Percentiles rank a stretch among this genome's conserved stretches.
Conservation (phyloP, 1,284 basidiomycete species). For the Cryptococcus sp. region DNA sequence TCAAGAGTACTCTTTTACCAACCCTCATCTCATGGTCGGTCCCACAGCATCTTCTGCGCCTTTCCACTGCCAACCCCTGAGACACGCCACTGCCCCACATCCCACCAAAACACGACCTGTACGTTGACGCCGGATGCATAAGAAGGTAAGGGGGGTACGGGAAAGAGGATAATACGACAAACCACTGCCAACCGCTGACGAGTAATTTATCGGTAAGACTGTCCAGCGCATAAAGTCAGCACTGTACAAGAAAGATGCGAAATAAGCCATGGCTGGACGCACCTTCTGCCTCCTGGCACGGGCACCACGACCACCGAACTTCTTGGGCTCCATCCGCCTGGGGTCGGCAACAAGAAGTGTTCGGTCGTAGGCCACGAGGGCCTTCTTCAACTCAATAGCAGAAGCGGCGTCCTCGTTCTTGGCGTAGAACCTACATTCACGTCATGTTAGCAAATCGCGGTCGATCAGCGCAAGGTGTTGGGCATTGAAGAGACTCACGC, state of each 20-base stretch:
- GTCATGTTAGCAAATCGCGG: slow-evolving; percentile 4
- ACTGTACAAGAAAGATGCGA: not conserved
- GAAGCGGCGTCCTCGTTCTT: slow-evolving; percentile 99
- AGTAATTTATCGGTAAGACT: slow-evolving; percentile 78
- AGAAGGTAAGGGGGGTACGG: too few species aligned
- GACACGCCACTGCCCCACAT: too few species aligned
- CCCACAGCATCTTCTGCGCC: too few species aligned
- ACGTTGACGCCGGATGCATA: too few species aligned
- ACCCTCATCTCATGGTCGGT: too few species aligned
- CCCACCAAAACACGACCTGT: too few species aligned
- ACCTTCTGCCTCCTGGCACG: slow-evolving; percentile 90
- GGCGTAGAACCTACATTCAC: slow-evolving; percentile 69
- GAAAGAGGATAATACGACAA: too few species aligned
- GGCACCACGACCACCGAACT: slow-evolving; percentile 94
- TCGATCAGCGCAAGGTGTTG: slow-evolving; percentile 32
- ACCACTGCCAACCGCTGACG: slow-evolving; percentile 5
- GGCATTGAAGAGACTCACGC: slow-evolving; percentile 58
- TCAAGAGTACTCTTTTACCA: too few species aligned
- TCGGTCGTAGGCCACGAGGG: slow-evolving; percentile 90
- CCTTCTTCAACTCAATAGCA: slow-evolving; percentile 95
- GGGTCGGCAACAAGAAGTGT: slow-evolving; percentile 96
- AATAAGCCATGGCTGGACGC: slow-evolving; percentile 1
- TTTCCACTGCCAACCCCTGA: too few species aligned
- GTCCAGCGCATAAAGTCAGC: not conserved
- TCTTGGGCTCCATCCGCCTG: slow-evolving; percentile 98